Evolutionary conservation across 768 basidiomycete genomes (phyloP).

Genomic region (Suillus paluster): DNA sequence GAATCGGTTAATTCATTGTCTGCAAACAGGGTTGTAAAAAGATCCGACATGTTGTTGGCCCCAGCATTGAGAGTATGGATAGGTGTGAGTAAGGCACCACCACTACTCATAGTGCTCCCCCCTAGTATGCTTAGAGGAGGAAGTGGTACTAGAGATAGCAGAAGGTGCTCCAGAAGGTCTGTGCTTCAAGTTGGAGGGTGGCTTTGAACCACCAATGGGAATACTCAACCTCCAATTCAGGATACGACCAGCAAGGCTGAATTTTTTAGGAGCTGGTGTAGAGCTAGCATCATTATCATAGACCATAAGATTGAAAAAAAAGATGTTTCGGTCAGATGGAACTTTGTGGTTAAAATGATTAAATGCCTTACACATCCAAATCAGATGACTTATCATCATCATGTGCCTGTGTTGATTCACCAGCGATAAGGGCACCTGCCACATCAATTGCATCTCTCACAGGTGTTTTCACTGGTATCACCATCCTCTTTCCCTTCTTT

Average conservation of each 20-base stretch:
- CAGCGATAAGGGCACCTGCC: background rate
- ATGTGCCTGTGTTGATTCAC: background rate
- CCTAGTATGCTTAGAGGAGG: background rate
- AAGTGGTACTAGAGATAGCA: background rate
- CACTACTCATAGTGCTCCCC: background rate
- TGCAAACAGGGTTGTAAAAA: too few species aligned
- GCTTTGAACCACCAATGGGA: background rate
- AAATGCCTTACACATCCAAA: too few species aligned
- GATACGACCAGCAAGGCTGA: background rate
- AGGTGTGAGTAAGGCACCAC: too few species aligned
- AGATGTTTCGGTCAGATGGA: too few species aligned
- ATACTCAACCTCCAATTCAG: background rate
- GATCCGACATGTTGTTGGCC: too few species aligned
- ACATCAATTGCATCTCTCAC: background rate
- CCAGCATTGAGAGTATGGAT: too few species aligned
- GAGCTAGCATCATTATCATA: too few species aligned
- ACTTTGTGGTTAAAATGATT: too few species aligned
- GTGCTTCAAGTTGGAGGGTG: background rate
- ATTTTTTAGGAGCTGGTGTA: background rate
- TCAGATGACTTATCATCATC: too few species aligned
- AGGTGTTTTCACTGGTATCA: background rate
- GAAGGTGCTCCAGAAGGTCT: background rate
- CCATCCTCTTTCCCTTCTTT: background rate
- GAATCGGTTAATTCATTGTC: background rate
- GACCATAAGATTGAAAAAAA: too few species aligned